Conservation (phyloP, 768 basidiomycete genomes). For the Paxillus involutus region DNA sequence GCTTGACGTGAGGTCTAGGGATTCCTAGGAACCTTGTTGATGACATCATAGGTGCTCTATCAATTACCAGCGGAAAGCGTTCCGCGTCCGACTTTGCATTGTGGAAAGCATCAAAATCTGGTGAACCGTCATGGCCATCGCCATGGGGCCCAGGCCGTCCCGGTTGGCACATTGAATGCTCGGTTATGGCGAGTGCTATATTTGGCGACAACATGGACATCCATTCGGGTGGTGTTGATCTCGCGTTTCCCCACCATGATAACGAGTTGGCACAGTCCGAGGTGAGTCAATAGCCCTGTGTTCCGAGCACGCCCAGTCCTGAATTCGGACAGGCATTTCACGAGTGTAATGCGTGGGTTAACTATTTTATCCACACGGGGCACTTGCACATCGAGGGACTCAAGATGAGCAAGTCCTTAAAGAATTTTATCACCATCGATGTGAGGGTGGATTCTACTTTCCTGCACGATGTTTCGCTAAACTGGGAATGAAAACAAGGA, state of each 20-base stretch:
- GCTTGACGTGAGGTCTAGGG: neutral
- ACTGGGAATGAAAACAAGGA: slow-evolving; percentile 51
- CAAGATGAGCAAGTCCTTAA: slow-evolving; percentile 99
- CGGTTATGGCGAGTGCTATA: slow-evolving; percentile 93
- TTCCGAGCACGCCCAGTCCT: neutral
- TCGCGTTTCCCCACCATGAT: slow-evolving; percentile 99
- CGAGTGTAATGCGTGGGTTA: slow-evolving; percentile 90
- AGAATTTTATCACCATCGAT: slow-evolving; percentile 98
- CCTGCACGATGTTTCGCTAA: slow-evolving; percentile 3
- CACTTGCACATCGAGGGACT: slow-evolving; percentile 97
- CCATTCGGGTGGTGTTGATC: slow-evolving; percentile 94
- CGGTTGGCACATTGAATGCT: slow-evolving; percentile 99
- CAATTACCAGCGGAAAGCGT: slow-evolving; percentile 60
- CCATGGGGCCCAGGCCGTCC: slow-evolving; percentile 96
- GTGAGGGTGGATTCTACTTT: slow-evolving; percentile 42
- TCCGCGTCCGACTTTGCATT: slow-evolving; percentile 94
- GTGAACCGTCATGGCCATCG: slow-evolving; percentile 95
- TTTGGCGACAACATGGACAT: slow-evolving; percentile 94
- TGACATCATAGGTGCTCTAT: slow-evolving; percentile 50
- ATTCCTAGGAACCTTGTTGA: neutral
- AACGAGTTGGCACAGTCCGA: slow-evolving; percentile 98
- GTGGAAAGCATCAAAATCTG: slow-evolving; percentile 96
- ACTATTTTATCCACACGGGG: slow-evolving; percentile 98
- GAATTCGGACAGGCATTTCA: slow-evolving; percentile 76
- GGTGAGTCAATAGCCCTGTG: slow-evolving; percentile 41